Evolutionary conservation across 1,284 basidiomycete species (phyloP).

Genomic region (Abortiporus biennis): DNA sequence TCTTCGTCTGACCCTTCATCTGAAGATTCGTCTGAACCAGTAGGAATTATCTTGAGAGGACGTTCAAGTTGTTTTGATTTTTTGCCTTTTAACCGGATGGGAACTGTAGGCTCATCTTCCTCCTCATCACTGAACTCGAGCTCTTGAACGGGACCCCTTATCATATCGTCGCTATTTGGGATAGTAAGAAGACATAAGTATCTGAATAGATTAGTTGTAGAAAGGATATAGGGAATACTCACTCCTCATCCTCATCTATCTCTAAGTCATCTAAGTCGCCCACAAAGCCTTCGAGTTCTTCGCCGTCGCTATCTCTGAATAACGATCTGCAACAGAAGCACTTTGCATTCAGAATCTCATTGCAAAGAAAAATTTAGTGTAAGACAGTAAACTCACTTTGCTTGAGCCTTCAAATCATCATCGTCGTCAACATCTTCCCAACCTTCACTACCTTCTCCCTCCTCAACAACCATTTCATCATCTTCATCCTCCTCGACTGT

Average conservation of each 20-base stretch:
- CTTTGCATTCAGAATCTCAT: no score
- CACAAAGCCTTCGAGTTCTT: conserved; percentile 33
- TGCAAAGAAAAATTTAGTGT: conserved; percentile 5
- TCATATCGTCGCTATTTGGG: conserved; percentile 30
- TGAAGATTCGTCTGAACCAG: conserved; percentile 38
- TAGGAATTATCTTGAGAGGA: conserved; percentile 45
- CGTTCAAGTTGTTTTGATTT: conserved; percentile 49
- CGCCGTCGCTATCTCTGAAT: conserved; percentile 46
- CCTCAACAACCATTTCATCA: conserved; percentile 16
- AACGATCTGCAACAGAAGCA: conserved; percentile 32
- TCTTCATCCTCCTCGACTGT: conserved; percentile 25
- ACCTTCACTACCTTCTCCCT: conserved; percentile 35
- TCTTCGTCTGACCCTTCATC: conserved; percentile 43
- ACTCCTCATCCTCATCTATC: conserved; percentile 32
- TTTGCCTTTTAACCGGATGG: conserved; percentile 31
- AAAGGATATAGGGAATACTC: conserved; percentile 9
- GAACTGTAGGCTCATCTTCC: conserved; percentile 22
- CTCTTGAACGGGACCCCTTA: conserved; percentile 52
- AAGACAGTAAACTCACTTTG: conserved; percentile 33
- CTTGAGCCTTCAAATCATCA: conserved; percentile 33
- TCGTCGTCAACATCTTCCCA: conserved; percentile 62
- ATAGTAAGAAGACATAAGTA: conserved; percentile 10
- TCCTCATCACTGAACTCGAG: conserved; percentile 63
- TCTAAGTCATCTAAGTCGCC: conserved; percentile 46
- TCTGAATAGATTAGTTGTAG: no score